A percentile compares a stretch with the other conserved stretches of the same genome.
These are phyloP conservation scores for Acer saccharum DNA, from an alignment of 345 rosid genomes.

Conservation along the genomic window DNA sequence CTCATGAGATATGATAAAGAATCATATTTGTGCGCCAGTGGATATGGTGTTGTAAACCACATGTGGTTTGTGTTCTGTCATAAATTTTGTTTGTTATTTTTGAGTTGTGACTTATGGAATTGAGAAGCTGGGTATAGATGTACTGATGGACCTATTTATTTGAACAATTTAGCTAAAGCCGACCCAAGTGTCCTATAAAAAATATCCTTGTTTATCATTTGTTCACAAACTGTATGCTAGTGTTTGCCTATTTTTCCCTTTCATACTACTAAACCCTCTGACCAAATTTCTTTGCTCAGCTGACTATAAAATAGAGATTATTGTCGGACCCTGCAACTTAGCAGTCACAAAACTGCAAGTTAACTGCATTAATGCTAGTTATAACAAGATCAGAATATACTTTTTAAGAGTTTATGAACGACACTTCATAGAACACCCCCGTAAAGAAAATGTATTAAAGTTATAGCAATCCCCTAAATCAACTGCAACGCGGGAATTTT, in stretches of 20 bases:
- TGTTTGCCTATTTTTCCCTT: no score
- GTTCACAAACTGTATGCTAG: no score
- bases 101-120: background rate
- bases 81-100: no score
- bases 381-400: background rate
- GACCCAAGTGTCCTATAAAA: no score
- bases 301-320: background rate
- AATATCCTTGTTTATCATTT: no score
- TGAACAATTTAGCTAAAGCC: no score
- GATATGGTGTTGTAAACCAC: no score
- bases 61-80: background rate
- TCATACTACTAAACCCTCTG: no score
- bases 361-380: background rate
- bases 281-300: background rate
- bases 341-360: no score
- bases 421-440: background rate
- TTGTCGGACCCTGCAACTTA: no score
- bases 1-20: no score
- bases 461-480: background rate
- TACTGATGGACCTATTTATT: no score
- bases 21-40: background rate
- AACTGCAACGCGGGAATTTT: background rate
- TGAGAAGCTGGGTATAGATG: background rate
- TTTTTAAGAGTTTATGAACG: background rate
- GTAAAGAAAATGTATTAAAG: background rate